Evolutionary conservation across 345 rosid genomes (phyloP).

Genomic region (Sisymbrium irio): DNA sequence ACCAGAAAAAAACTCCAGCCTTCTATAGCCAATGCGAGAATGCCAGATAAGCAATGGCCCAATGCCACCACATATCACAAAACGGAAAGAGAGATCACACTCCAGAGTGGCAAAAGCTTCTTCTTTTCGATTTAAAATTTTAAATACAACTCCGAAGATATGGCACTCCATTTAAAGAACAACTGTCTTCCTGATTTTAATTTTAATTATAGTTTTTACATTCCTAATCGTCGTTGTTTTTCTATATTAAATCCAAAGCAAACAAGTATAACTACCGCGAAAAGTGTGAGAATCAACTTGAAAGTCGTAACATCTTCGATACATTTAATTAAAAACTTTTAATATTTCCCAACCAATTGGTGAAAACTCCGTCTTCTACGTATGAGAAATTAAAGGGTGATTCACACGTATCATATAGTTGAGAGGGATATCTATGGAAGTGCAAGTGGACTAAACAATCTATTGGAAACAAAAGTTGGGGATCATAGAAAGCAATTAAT

Average conservation of each 20-base stretch:
- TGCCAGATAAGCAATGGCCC: slow-evolving; percentile 17
- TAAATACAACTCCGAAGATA: slow-evolving; percentile 11
- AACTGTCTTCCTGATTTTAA: background rate
- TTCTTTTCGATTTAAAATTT: background rate
- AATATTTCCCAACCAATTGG: slow-evolving; percentile 4
- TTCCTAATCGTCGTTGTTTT: background rate
- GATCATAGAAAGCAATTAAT: background rate
- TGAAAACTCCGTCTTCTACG: slow-evolving; percentile 7
- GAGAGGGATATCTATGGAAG: background rate
- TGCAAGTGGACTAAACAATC: slow-evolving; percentile 5
- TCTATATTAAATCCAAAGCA: background rate
- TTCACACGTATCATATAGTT: background rate
- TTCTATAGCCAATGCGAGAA: background rate
- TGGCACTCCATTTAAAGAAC: slow-evolving; percentile 21
- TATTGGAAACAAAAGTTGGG: background rate
- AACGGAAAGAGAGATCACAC: background rate
- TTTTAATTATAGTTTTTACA: background rate
- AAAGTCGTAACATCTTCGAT: background rate
- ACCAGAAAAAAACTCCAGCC: slow-evolving; percentile 9
- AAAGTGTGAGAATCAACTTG: slow-evolving; percentile 14
- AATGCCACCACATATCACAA: slow-evolving; percentile 20
- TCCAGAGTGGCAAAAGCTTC: slow-evolving; percentile 35
- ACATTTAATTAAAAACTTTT: background rate
- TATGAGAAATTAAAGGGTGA: background rate
- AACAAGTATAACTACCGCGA: background rate